These are phyloP conservation scores for Schizosaccharomyces japonicus DNA, from an alignment of 805 yeast species.

Conservation along the genomic window DNA sequence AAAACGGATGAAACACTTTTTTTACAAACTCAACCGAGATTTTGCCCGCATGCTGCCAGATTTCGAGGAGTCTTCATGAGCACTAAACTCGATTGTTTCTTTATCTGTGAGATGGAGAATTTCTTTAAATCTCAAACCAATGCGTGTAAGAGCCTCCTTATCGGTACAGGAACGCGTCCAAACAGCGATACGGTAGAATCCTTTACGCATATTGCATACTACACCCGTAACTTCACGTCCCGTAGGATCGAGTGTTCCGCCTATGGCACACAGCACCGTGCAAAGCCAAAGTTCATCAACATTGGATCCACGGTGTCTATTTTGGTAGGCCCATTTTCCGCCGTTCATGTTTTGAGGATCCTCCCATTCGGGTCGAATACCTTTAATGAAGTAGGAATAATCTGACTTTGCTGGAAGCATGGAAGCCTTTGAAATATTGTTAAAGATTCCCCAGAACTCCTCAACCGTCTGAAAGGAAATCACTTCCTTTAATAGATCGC, in stretches of 20 bases:
- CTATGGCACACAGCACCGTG: slow-evolving; percentile 67
- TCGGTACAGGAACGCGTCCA: slow-evolving; percentile 71
- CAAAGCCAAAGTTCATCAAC: slow-evolving; percentile 84
- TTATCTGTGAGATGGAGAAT: slow-evolving; percentile 51
- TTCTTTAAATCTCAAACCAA: slow-evolving; percentile 53
- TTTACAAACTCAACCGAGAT: slow-evolving; percentile 7
- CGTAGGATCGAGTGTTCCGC: slow-evolving; percentile 75
- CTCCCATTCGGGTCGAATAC: slow-evolving; percentile 96
- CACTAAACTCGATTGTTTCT: slow-evolving; percentile 55
- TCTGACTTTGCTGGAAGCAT: slow-evolving; percentile 83
- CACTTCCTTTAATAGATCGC: slow-evolving; percentile 75
- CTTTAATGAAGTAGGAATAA: slow-evolving; percentile 83
- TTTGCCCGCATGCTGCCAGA: slow-evolving; percentile 11
- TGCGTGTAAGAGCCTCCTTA: slow-evolving; percentile 31
- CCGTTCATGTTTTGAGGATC: slow-evolving; percentile 68
- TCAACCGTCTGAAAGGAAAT: slow-evolving; percentile 85
- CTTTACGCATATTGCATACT: slow-evolving; percentile 68
- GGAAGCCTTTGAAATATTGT: slow-evolving; percentile 74
- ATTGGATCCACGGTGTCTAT: slow-evolving; percentile 30
- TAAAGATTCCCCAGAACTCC: slow-evolving; percentile 95
- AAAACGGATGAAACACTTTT: neutral
- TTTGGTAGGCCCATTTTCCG: slow-evolving; percentile 79
- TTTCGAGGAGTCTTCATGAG: slow-evolving; percentile 11
- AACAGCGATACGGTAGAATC: slow-evolving; percentile 60
- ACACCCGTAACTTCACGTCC: slow-evolving; percentile 82